Percentiles rank a stretch among this genome's conserved stretches.
Evolutionary conservation across 768 basidiomycete species (phyloP).

Genomic region (Mycena olivaceomarginata): DNA sequence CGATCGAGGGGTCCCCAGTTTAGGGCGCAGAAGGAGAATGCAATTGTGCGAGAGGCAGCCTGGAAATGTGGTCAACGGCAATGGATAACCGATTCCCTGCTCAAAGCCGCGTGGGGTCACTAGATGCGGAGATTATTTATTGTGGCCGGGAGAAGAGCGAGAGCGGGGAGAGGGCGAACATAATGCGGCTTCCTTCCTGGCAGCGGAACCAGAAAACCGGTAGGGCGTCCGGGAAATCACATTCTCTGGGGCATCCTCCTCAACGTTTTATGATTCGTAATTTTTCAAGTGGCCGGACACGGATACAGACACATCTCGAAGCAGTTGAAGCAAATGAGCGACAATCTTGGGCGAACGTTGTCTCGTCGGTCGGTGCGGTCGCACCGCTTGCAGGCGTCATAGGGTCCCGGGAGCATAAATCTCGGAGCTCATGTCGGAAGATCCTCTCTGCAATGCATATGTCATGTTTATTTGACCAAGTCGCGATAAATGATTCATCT

Average conservation of each 20-base stretch:
- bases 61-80: not conserved
- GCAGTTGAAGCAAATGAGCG: too few species aligned
- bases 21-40: too few species aligned
- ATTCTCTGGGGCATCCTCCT: too few species aligned
- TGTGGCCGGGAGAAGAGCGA: not conserved
- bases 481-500: not conserved
- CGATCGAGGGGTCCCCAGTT: too few species aligned
- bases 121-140: too few species aligned
- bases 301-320: too few species aligned
- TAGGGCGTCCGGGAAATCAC: too few species aligned
- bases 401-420: conserved; percentile 20
- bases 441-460: conserved; percentile 12
- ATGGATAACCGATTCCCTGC: not conserved
- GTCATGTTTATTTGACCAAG: not conserved
- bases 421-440: conserved; percentile 29
- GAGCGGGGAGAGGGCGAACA: not conserved
- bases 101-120: too few species aligned
- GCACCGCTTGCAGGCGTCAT: conserved; percentile 10
- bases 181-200: too few species aligned
- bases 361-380: not conserved
- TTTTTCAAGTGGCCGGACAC: too few species aligned
- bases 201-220: too few species aligned
- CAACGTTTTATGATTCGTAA: too few species aligned
- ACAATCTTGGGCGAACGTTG: not conserved
- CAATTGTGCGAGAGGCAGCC: not conserved